Conservation (phyloP, 306 rosid genomes). For the Cucumis cinereus region DNA sequence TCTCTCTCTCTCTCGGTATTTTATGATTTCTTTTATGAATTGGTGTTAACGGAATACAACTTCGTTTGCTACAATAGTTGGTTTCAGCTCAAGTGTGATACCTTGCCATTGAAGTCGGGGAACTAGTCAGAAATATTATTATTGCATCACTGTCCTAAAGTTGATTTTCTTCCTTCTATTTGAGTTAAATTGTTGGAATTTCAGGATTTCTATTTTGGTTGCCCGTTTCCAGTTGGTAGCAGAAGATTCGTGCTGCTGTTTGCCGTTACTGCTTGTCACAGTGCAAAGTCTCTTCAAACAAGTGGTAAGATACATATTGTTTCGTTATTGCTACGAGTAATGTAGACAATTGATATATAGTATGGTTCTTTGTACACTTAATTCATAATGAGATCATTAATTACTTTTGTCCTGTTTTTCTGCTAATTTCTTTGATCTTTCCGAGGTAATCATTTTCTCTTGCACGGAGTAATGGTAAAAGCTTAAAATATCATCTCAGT, state of each 20-base stretch:
- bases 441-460: background rate
- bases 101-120: background rate
- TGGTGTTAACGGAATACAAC: background rate
- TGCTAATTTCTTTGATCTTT: background rate
- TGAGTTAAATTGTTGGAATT: background rate
- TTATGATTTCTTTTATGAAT: background rate
- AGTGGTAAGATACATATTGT: background rate
- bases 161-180: background rate
- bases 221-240: background rate
- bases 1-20: too few relatives aligned
- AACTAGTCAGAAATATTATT: background rate
- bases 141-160: background rate
- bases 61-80: background rate
- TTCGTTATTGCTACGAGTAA: background rate
- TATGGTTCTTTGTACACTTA: background rate
- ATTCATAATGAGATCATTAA: background rate
- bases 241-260: background rate
- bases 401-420: constrained; percentile 1
- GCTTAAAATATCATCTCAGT: background rate
- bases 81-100: too few relatives aligned
- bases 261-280: background rate
- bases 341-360: background rate
- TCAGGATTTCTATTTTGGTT: background rate
- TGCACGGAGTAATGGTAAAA: background rate
- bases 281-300: background rate